Percentiles rank a stretch among this genome's conserved stretches.
Conservation (phyloP, 192 early-diverging fungal species). For the Coemansia pectinata region DNA sequence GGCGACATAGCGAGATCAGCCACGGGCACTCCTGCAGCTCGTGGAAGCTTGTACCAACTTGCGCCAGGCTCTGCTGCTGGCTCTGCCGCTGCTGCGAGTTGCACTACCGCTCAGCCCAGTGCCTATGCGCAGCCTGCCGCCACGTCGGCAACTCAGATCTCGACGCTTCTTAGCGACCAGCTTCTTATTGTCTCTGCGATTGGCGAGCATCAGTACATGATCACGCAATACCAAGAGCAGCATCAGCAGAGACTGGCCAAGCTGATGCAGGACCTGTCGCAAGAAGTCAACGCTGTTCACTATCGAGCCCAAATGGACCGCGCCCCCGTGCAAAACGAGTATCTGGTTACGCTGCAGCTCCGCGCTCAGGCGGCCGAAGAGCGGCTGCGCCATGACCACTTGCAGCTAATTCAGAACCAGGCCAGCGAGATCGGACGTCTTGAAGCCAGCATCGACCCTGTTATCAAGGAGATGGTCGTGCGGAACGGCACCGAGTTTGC, state of each 20-base stretch:
- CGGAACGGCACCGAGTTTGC: conserved; percentile 35
- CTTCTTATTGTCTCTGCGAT: conserved; percentile 31
- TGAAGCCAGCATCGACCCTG: conserved; percentile 41
- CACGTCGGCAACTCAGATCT: conserved; percentile 45
- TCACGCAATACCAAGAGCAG: conserved; percentile 30
- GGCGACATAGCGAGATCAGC: neutral
- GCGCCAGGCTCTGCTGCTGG: neutral
- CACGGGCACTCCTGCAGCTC: neutral
- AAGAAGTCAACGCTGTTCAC: conserved; percentile 43
- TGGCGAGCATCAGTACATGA: conserved; percentile 32
- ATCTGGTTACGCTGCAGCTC: conserved; percentile 42
- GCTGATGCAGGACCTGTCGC: conserved; percentile 44
- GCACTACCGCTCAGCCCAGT: conserved; percentile 4
- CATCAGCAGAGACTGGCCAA: conserved; percentile 40
- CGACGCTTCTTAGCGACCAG: conserved; percentile 40
- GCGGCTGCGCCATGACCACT: conserved; percentile 17
- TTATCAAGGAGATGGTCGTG: conserved; percentile 43
- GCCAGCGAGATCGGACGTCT: conserved; percentile 35
- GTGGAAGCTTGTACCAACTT: conserved; percentile 6
- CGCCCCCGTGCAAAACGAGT: conserved; percentile 25
- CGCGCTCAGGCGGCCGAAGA: conserved; percentile 30
- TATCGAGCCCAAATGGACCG: conserved; percentile 36
- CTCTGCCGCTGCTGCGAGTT: neutral
- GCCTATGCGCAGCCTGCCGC: neutral
- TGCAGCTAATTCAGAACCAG: conserved; percentile 31